Conservation (phyloP, 768 basidiomycete genomes). For the Thelephora ganbajun region DNA sequence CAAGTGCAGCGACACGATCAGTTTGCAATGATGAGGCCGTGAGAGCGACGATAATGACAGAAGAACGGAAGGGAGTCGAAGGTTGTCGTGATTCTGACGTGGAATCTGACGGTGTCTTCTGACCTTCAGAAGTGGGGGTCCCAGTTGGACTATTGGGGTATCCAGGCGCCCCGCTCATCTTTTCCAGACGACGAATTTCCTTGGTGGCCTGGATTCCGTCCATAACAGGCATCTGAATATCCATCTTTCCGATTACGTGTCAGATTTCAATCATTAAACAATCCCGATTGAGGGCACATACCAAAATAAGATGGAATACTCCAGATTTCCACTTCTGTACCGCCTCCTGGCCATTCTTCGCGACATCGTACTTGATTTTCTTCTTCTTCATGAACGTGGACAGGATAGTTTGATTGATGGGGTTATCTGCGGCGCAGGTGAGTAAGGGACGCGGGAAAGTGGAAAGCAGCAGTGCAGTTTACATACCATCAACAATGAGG, state of each 20-base stretch:
- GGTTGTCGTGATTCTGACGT: constrained; percentile 33
- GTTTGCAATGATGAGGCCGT: constrained; percentile 92
- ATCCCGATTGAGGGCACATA: constrained; percentile 24
- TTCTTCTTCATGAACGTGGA: constrained; percentile 96
- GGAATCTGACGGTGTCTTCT: constrained; percentile 39
- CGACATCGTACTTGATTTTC: constrained; percentile 88
- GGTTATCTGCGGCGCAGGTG: constrained; percentile 56
- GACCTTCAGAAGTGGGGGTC: constrained; percentile 48
- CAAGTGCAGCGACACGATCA: constrained; percentile 93
- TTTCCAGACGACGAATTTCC: constrained; percentile 83
- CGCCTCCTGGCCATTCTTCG: constrained; percentile 90
- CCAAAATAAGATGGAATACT: constrained; percentile 89
- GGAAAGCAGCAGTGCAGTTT: neutral
- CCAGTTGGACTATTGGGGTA: constrained; percentile 28
- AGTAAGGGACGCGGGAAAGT: neutral
- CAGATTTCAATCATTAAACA: constrained; percentile 3
- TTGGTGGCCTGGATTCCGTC: constrained; percentile 96
- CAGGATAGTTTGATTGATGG: constrained; percentile 94
- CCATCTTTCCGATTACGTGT: constrained; percentile 58
- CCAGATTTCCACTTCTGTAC: constrained; percentile 92
- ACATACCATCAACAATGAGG: constrained; percentile 90
- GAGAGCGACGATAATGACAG: constrained; percentile 98
- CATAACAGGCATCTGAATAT: constrained; percentile 99
- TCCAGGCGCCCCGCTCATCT: constrained; percentile 44
- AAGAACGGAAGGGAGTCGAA: constrained; percentile 67